Percentiles rank a stretch among this genome's conserved stretches.
phyloP scores from a whole-genome alignment of 2,329 filamentous ascomycete genomes.

The Fusarium sterilihyphosum region DNA sequence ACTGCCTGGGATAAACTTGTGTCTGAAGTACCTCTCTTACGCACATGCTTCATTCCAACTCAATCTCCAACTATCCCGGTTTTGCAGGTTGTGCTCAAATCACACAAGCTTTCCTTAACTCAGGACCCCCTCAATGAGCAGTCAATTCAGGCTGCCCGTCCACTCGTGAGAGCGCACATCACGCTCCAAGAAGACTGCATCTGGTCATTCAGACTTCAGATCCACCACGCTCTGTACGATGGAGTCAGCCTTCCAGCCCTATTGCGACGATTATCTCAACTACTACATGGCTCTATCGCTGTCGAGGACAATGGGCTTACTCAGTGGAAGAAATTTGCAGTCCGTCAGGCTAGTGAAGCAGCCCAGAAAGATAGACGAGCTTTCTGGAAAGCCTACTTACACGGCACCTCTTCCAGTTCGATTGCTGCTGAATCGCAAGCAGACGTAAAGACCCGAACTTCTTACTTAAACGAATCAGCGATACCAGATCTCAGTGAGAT shows the following conservation, averaged over 20 bases:
- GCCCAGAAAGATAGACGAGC: constrained; percentile 30
- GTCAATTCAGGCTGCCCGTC: neutral
- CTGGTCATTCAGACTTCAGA: constrained; percentile 61
- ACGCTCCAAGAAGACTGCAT: constrained; percentile 14
- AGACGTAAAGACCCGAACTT: constrained; percentile 31
- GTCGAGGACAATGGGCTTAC: constrained; percentile 6
- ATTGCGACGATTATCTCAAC: constrained; percentile 52
- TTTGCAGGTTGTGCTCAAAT: constrained; percentile 68
- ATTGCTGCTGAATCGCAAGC: neutral
- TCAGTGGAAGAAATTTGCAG: constrained; percentile 44
- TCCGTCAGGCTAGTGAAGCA: constrained; percentile 1
- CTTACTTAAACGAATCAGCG: constrained; percentile 58
- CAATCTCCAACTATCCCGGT: constrained; percentile 60
- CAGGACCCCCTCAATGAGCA: neutral
- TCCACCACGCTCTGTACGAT: constrained; percentile 92
- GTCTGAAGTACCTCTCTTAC: constrained; percentile 68
- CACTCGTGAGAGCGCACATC: constrained; percentile 23
- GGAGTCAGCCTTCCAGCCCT: constrained; percentile 78
- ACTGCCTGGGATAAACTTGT: constrained; percentile 71
- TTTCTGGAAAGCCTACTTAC: constrained; percentile 58
- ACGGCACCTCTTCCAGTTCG: neutral
- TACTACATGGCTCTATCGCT: neutral
- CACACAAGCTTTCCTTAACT: constrained; percentile 13
- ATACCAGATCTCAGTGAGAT: constrained; percentile 51
- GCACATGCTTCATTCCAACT: constrained; percentile 72